These are phyloP conservation scores for Coemansia sp. DNA, from an alignment of 192 early-diverging fungal species.

Conservation along the genomic window DNA sequence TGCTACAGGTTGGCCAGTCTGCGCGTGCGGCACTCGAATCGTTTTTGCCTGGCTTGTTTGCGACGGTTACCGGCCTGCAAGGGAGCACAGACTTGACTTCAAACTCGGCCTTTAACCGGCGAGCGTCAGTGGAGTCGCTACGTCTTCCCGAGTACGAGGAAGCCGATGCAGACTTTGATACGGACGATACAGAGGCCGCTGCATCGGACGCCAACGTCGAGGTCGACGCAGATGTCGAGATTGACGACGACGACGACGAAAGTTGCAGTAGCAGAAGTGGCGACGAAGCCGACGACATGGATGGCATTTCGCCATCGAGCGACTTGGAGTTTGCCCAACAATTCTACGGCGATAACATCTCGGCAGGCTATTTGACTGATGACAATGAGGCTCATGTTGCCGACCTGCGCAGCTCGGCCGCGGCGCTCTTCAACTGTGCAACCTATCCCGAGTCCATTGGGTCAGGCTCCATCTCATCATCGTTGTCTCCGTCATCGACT, in stretches of 20 bases:
- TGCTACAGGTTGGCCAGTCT: conserved; percentile 45
- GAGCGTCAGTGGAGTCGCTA: conserved; percentile 36
- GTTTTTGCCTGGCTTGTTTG: conserved; percentile 47
- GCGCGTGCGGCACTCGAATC: conserved; percentile 41
- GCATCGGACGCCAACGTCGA: conserved; percentile 13
- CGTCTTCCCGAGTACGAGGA: conserved; percentile 49
- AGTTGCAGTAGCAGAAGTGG: conserved; percentile 4
- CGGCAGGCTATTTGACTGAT: not conserved
- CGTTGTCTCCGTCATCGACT: conserved; percentile 51
- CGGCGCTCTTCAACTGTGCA: conserved; percentile 30
- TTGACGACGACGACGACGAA: not conserved
- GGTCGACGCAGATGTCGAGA: conserved; percentile 1
- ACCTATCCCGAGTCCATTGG: conserved; percentile 38
- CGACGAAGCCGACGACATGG: not conserved
- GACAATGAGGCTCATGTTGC: conserved; percentile 12
- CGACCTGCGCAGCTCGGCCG: conserved; percentile 39
- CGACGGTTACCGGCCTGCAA: conserved; percentile 45
- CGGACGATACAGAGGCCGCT: conserved; percentile 30
- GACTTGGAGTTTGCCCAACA: not conserved
- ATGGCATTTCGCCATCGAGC: not conserved
- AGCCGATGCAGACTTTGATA: conserved; percentile 33
- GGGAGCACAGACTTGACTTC: conserved; percentile 48
- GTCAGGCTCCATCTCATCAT: conserved; percentile 46
- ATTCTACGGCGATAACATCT: not conserved
- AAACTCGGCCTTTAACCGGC: conserved; percentile 40